Conservation (phyloP, 257 asterid genomes). For the Petrea volubilis region DNA sequence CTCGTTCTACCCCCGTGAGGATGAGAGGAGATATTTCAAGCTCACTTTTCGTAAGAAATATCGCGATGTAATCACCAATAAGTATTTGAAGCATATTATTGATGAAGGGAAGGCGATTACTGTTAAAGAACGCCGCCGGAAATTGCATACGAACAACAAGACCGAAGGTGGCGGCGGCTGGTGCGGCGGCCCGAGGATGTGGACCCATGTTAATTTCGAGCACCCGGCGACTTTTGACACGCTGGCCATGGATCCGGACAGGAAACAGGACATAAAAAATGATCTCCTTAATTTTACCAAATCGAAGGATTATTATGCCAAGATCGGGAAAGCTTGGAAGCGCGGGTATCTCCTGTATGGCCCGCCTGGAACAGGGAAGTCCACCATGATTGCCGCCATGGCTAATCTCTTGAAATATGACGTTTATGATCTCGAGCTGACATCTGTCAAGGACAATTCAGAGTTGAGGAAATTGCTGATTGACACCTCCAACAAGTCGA, state of each 20-base stretch:
- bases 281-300: constrained; percentile 43
- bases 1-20: constrained; percentile 31
- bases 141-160: constrained; percentile 53
- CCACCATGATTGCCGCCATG: constrained; percentile 66
- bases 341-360: constrained; percentile 54
- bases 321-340: constrained; percentile 74
- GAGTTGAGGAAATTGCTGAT: constrained; percentile 50
- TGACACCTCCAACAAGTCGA: constrained; percentile 46
- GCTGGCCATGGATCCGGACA: constrained; percentile 50
- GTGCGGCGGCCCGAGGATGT: constrained; percentile 29
- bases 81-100: constrained; percentile 48
- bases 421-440: constrained; percentile 50
- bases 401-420: constrained; percentile 53
- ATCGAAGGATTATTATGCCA: constrained; percentile 50
- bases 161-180: constrained; percentile 40
- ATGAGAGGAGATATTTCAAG: constrained; percentile 24
- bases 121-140: constrained; percentile 42
- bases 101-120: constrained; percentile 52
- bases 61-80: constrained; percentile 23
- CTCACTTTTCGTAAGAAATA: constrained; percentile 34
- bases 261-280: constrained; percentile 46
- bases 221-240: constrained; percentile 55
- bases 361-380: constrained; percentile 57
- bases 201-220: constrained; percentile 58
- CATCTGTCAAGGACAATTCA: constrained; percentile 51